Conservation (phyloP, 345 rosid genomes). For the Gossypium arboreum region DNA sequence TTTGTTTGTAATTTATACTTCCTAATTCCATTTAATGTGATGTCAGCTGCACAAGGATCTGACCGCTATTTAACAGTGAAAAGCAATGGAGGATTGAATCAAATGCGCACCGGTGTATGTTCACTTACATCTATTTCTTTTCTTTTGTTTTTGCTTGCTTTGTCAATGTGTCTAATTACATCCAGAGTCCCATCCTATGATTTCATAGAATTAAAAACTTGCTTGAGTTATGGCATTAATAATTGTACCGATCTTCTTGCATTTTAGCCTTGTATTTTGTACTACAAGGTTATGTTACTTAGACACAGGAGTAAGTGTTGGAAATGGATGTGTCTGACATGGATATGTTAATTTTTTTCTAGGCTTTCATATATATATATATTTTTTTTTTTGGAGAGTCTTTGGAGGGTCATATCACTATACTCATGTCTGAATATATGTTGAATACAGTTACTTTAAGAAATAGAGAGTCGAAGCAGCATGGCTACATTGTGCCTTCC, state of each 20-base stretch:
- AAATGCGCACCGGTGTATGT: slow-evolving; percentile 98
- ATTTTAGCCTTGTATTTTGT: background rate
- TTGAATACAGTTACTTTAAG: too few relatives aligned
- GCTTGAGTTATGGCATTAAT: background rate
- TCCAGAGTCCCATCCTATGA: background rate
- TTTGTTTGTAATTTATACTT: background rate
- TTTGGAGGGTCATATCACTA: too few relatives aligned
- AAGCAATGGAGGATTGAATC: slow-evolving; percentile 96
- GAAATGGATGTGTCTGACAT: too few relatives aligned
- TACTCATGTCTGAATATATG: too few relatives aligned
- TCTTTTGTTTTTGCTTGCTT: background rate
- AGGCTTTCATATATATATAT: too few relatives aligned
- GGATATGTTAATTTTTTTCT: too few relatives aligned
- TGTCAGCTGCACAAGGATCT: slow-evolving; percentile 49
- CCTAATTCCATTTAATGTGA: slow-evolving; percentile 10
- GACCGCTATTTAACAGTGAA: slow-evolving; percentile 68
- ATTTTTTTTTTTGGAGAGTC: too few relatives aligned
- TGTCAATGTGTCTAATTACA: background rate
- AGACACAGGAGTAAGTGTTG: too few relatives aligned
- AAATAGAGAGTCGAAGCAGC: too few relatives aligned
- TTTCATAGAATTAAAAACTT: background rate
- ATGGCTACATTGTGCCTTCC: background rate
- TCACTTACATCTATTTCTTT: slow-evolving; percentile 6
- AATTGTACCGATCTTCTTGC: background rate
- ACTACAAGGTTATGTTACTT: too few relatives aligned